Evolutionary conservation across 2,329 filamentous ascomycete species (phyloP), one percentile per base, ranked within the genome.

Genomic region (Penicillium sp.): DNA sequence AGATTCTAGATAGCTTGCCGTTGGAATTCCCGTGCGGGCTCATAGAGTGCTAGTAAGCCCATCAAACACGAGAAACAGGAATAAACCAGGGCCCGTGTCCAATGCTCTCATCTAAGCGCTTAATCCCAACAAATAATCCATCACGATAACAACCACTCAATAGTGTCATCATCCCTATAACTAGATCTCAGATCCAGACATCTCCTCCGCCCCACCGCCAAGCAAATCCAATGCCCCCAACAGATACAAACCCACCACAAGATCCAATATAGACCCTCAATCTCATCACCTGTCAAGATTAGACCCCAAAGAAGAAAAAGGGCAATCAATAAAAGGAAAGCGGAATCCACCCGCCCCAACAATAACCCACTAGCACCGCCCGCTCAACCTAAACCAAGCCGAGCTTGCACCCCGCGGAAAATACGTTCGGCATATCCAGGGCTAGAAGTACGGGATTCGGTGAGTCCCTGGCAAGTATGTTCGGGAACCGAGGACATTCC

Each of bases 401-500:
- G 46, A 29, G 35, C 14, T 29, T 37, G 11, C 27, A 19, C 26
- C 54, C 58, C 60, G 44, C 62, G 62, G 60, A 57, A 61, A 61
- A 43, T 25, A 13, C 11, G 11, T 7, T 55, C 56, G 63, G 58
- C 60, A 65, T 49, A 51, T 53, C 46, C 33, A 35, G 21, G 27
- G 23, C 37, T 14, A 21, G 5, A 31, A 31, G 4, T n/a, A n/a
- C 23, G 54, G 44, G 19, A 42, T 19, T 45, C 57, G 53, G 53
- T 7, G 3, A 25, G 44, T 7, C 8, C 14, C 53, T 60, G 62
- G 58, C 59, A 60, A 55, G 27, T 19, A 25, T 46, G 9, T 14
- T 64, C 61, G 61, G 63, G 59, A 61, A 39, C 35, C 29, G 21
- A 47, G 46, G 42, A 11, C 37, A 42, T 49, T 45, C 59, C 54